Evolutionary conservation across 257 asterid species (phyloP).

Genomic region (Orobanche coerulescens): DNA sequence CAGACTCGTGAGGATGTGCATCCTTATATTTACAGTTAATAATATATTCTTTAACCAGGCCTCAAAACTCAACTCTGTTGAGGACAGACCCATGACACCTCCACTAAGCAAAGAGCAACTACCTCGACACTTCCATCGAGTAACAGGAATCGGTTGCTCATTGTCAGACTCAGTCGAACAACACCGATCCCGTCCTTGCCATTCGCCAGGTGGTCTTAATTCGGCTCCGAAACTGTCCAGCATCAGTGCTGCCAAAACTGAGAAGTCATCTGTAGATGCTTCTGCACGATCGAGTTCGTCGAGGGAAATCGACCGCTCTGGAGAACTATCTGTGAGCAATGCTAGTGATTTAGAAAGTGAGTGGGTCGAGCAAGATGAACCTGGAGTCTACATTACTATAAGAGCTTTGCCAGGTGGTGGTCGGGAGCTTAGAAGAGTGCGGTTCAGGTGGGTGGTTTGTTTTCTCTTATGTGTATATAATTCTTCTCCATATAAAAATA

Average conservation of each 20-base stretch:
- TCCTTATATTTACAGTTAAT: too few species aligned
- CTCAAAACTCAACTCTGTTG: constrained; percentile 51
- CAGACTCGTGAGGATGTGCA: too few species aligned
- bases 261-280: constrained; percentile 68
- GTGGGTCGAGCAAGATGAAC: constrained; percentile 97
- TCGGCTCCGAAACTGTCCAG: constrained; percentile 78
- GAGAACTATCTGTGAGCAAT: constrained; percentile 85
- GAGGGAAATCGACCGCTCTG: constrained; percentile 72
- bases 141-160: constrained; percentile 37
- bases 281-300: constrained; percentile 73
- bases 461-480: background rate
- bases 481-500: background rate
- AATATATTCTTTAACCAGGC: too few species aligned
- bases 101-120: constrained; percentile 53
- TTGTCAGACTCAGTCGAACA: constrained; percentile 45
- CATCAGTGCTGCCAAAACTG: constrained; percentile 65
- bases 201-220: constrained; percentile 45
- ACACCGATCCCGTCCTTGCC: constrained; percentile 33
- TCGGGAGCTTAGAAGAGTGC: constrained; percentile 89
- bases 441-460: constrained; percentile 70
- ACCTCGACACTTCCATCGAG: constrained; percentile 40
- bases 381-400: constrained; percentile 91
- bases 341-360: constrained; percentile 86
- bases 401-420: constrained; percentile 73
- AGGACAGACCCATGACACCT: constrained; percentile 74